Evolutionary conservation across 2,329 filamentous ascomycete species (phyloP), one percentile per base, ranked within the genome.

Genomic region (Trichoderma koningiopsis): DNA sequence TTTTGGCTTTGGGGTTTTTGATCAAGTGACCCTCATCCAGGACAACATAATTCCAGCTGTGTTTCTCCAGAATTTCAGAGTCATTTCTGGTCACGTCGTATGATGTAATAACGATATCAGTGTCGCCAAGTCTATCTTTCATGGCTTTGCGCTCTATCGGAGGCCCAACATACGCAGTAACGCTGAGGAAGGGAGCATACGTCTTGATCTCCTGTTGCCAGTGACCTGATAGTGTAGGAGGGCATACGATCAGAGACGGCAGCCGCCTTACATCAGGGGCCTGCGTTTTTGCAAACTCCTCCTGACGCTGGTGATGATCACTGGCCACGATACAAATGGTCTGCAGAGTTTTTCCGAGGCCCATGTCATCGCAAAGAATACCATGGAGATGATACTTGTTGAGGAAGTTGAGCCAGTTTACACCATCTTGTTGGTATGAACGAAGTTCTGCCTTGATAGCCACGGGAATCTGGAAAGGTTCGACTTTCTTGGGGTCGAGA

Each of bases 281-380:
- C 58, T 91, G 87, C 0, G 94, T 96, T 80, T 91, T 93, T 33
- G 89, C 89, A 78, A 91, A 98, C 77, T 98, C 94, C 76, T 97
- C 93, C 0, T 93, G 93, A 71, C 96, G 90, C 77, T 96, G 86
- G 78, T 99, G 95, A 77, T 99, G 96, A 78, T 99, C 96, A 81
- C 94, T 98, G 11, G 96, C 95, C 55, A 99, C 94, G 76, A 99
- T 99, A 80, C 96, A 99, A 27, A 99, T 88, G 0, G 96, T 99
- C 79, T 99, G 96, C 13, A 99, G 83, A 1, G 96, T 99, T 83
- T 99, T 99, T 61, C 96, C 96, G 33, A 99, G 91, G 76, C 96
- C 96, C 96, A 99, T 99, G 79, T 99, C 96, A 76, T 99, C 96
- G 78, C 96, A 99, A 70, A 99, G 92, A 79, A 99, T 97, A 60